Conservation (phyloP, 345 rosid species). For the Erodium maritimum region DNA sequence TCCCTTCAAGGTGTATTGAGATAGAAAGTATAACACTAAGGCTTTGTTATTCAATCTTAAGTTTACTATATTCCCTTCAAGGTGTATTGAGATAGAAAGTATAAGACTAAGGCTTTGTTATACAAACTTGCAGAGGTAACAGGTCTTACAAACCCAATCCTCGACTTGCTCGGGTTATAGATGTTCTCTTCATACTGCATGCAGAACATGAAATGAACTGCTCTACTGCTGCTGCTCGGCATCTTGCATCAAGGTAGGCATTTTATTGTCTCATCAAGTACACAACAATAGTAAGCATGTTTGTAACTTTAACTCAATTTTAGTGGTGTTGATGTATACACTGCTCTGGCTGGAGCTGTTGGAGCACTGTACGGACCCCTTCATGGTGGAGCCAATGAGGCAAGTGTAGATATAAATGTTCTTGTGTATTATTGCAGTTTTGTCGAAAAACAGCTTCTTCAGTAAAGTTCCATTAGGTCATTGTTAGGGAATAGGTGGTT, state of each 20-base stretch:
- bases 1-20: too few species aligned
- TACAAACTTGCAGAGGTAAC: conserved; percentile 54
- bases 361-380: conserved; percentile 97
- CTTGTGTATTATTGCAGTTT: too few species aligned
- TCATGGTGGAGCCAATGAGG: conserved; percentile 99
- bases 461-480: background rate
- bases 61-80: too few species aligned
- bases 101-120: background rate
- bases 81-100: background rate
- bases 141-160: conserved; percentile 84
- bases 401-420: conserved; percentile 9
- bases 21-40: too few species aligned
- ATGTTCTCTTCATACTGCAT: conserved; percentile 79
- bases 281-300: background rate
- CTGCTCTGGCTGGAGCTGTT: conserved; percentile 91
- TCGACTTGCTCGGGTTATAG: conserved; percentile 78
- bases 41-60: too few species aligned
- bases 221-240: conserved; percentile 90
- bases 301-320: conserved; percentile 9
- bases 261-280: background rate
- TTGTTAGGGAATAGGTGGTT: background rate
- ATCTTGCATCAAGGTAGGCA: conserved; percentile 90
- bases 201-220: conserved; percentile 99
- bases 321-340: conserved; percentile 91
- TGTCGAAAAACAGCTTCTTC: background rate